phyloP scores from a whole-genome alignment of 768 basidiomycete species.

The Pleurotus djamor region DNA sequence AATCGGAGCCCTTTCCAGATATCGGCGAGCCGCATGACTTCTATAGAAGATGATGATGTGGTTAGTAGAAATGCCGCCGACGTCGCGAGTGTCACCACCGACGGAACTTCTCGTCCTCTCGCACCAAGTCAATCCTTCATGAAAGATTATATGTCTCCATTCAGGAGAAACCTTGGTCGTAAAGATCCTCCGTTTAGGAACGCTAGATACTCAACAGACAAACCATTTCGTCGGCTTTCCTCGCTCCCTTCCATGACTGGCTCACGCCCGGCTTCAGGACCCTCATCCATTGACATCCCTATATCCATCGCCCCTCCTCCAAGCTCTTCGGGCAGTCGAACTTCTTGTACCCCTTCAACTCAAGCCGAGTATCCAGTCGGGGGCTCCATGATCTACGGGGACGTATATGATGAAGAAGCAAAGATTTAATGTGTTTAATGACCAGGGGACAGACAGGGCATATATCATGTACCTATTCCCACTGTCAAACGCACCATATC shows the following conservation, averaged over 20 bases:
- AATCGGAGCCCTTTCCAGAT: background rate
- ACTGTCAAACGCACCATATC: conserved; percentile 16
- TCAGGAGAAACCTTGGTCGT: too few relatives aligned
- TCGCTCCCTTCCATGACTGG: background rate
- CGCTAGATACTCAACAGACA: background rate
- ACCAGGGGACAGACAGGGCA: background rate
- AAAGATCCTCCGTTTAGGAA: too few relatives aligned
- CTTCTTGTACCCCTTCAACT: background rate
- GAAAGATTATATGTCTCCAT: background rate
- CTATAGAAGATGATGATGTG: background rate
- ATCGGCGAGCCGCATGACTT: background rate
- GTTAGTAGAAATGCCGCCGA: background rate
- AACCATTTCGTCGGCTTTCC: background rate
- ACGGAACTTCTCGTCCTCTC: background rate
- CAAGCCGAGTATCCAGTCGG: background rate
- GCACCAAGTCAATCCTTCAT: background rate
- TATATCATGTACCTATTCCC: conserved; percentile 7
- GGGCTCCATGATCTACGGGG: background rate
- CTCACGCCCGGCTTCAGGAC: background rate
- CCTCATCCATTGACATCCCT: background rate
- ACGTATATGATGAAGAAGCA: background rate
- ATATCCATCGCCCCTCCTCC: background rate
- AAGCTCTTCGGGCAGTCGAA: background rate
- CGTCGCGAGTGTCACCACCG: background rate
- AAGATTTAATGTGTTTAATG: background rate